Evolutionary conservation across 148 eudicot genomes (phyloP).

Genomic region (Amaranthus palmeri): DNA sequence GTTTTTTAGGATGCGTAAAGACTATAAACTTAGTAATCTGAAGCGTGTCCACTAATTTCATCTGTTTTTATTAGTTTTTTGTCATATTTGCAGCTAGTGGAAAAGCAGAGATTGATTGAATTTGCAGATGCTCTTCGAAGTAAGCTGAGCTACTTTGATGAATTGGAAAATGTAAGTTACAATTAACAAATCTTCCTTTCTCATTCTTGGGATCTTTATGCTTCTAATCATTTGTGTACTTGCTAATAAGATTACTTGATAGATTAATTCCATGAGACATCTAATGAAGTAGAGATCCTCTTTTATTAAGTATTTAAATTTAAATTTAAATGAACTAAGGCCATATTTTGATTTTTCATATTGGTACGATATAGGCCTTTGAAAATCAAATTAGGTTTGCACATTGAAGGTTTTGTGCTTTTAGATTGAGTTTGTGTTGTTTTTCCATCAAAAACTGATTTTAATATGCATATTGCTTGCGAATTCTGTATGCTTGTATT

Average conservation of each 20-base stretch:
- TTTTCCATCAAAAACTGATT: no score
- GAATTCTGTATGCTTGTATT: no score
- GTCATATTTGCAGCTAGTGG: constrained; percentile 58
- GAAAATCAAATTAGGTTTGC: no score
- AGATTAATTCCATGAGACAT: not conserved
- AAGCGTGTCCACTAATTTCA: not conserved
- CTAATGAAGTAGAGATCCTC: not conserved
- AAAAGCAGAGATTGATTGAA: constrained; percentile 88
- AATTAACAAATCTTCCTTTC: not conserved
- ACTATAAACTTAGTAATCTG: not conserved
- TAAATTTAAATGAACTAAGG: no score
- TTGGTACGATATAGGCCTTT: no score
- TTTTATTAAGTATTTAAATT: not conserved
- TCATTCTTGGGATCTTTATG: not conserved
- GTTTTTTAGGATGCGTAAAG: not conserved
- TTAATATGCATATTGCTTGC: no score
- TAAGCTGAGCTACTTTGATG: constrained; percentile 93
- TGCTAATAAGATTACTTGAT: not conserved
- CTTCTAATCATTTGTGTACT: not conserved
- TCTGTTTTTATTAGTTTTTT: constrained; percentile 15
- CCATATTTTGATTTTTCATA: no score
- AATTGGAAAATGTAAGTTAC: constrained; percentile 89
- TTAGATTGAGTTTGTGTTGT: no score
- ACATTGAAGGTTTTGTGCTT: no score
- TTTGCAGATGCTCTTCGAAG: constrained; percentile 94